These are phyloP conservation scores for Podila verticillata DNA, from an alignment of 192 early-diverging fungal species.

Conservation along the genomic window DNA sequence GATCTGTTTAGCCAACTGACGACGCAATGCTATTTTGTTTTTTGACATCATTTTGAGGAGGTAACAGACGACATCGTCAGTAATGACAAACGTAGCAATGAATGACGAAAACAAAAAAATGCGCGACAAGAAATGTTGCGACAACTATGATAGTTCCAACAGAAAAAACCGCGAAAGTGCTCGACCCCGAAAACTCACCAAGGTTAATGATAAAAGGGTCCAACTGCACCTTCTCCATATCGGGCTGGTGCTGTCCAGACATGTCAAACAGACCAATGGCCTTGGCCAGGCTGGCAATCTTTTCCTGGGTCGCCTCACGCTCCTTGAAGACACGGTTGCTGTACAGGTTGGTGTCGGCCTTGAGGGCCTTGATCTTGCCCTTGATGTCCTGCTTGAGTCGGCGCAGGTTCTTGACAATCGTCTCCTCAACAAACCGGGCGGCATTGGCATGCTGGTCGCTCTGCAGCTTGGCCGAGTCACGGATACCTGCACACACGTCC, in stretches of 20 bases:
- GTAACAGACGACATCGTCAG: too few species aligned
- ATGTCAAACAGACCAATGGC: slow-evolving; percentile 43
- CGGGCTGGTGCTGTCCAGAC: slow-evolving; percentile 32
- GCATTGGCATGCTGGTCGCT: slow-evolving; percentile 50
- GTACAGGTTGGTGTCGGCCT: slow-evolving; percentile 36
- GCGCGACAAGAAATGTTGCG: background rate
- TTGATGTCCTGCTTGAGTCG: slow-evolving; percentile 56
- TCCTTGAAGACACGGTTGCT: slow-evolving; percentile 53
- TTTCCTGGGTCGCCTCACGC: slow-evolving; percentile 52
- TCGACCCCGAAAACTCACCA: slow-evolving; percentile 4
- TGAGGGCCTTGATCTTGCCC: slow-evolving; percentile 49
- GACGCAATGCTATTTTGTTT: slow-evolving; percentile 17
- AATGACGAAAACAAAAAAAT: background rate
- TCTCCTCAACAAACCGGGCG: slow-evolving; percentile 42
- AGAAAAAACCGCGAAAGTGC: background rate
- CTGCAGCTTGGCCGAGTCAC: slow-evolving; percentile 41
- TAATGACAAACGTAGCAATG: too few species aligned
- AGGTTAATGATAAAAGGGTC: slow-evolving; percentile 38
- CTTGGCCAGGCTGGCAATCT: slow-evolving; percentile 46
- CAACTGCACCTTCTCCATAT: slow-evolving; percentile 40
- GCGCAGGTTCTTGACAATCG: slow-evolving; percentile 45
- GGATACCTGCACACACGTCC: slow-evolving; percentile 46
- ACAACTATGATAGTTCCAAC: background rate
- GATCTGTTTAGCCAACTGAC: slow-evolving; percentile 40
- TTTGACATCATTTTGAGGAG: too few species aligned